Conservation (phyloP, 441 rosid genomes). For the Bruguiera hainesii region DNA sequence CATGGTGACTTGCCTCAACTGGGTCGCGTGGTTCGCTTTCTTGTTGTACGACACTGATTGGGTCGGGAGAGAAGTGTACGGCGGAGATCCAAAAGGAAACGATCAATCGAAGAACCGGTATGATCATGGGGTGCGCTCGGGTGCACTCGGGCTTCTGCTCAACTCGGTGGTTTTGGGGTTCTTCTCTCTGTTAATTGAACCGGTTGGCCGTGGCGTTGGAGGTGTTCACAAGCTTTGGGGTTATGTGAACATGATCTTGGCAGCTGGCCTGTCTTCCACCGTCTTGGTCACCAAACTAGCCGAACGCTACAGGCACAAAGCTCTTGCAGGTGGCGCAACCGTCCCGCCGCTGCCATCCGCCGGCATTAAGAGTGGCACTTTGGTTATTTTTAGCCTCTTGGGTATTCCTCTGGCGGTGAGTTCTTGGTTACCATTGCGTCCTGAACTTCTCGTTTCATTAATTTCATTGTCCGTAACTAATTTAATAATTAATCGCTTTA, state of each 20-base stretch:
- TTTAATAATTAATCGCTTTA: too few species aligned
- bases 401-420: conserved; percentile 84
- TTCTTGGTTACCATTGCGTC: too few species aligned
- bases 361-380: conserved; percentile 47
- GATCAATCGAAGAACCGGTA: conserved; percentile 32
- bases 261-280: conserved; percentile 45
- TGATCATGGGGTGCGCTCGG: conserved; percentile 59
- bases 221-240: conserved; percentile 74
- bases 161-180: conserved; percentile 63
- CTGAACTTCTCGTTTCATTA: too few species aligned
- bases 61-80: conserved; percentile 90
- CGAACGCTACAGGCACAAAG: conserved; percentile 32
- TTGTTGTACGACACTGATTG: conserved; percentile 82
- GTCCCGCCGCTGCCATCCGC: conserved; percentile 37
- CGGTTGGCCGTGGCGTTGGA: conserved; percentile 41
- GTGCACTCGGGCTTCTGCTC: conserved; percentile 70
- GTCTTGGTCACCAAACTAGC: conserved; percentile 54
- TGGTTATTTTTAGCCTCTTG: conserved; percentile 54
- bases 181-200: conserved; percentile 46
- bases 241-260: conserved; percentile 54
- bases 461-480: too few species aligned
- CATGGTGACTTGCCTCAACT: conserved; percentile 67
- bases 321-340: conserved; percentile 14
- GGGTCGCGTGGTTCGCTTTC: conserved; percentile 94
- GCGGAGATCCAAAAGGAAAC: conserved; percentile 42